Evolutionary conservation across 257 asterid genomes (phyloP), one percentile per base, ranked within the genome.

Genomic region (Capsicum chinense): DNA sequence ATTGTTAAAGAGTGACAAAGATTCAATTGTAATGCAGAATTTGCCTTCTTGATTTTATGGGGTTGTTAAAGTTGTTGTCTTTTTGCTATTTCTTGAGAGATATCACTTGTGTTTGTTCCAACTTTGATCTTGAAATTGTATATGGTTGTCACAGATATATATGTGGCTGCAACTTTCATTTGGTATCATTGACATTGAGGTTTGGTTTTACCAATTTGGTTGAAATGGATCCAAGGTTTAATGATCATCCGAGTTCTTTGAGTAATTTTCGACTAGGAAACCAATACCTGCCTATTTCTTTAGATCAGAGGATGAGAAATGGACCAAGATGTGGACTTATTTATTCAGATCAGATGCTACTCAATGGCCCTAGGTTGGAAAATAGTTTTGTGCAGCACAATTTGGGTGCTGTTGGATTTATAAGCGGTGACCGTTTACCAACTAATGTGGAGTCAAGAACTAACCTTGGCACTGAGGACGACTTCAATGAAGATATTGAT

Each of bases 201-300:
- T 14, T 8, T 78, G 48, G 48, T 44, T 44, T 44, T 44, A 44
- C 48, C 48, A 44, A 44, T 44, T 44, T 44, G 60, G 86, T 42
- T 84, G 42, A 78, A 88, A 93, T 93, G 97, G 94, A 93, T 88
- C 93, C 48, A 44, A 44, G 48, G 48, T 44, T 44, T 44, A 44
- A 44, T 44, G 6, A 6, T 0, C 6, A 44, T 44, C 48, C 89
- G 86, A 89, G 78, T 87, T 87, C 92, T 83, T 62, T 86, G 26
- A 88, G 81, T 85, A 91, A 84, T 85, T 15, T 89, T 69, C 87
- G 82, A 13, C 48, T 85, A 81, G 90, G 86, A 84, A 89, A 87
- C 87, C 91, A 85, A 83, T 86, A 91, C 52, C 10, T 86, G 33
- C 59, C 85, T 79, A 42, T 57, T 73, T 81, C 60, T 67, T 60